These are phyloP conservation scores for Telopea speciosissima DNA, from an alignment of 177 flowering plant genomes.

Conservation along the genomic window DNA sequence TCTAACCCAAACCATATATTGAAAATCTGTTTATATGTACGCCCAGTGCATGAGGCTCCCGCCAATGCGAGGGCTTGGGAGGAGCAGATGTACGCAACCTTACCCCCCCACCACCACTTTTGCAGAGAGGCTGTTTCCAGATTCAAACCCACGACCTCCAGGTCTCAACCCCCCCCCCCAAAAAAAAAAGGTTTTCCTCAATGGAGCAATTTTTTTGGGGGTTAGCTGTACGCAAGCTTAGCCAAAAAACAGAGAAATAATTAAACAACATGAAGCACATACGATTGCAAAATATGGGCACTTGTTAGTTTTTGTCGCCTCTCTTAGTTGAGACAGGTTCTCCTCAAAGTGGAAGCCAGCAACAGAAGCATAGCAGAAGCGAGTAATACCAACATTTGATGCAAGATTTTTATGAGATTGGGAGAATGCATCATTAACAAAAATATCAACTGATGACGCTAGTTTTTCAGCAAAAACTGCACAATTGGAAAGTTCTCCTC, in stretches of 20 bases:
- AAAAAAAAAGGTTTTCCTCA: too few relatives aligned
- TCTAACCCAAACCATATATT: background rate
- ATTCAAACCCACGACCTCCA: too few relatives aligned
- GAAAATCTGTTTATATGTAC: background rate
- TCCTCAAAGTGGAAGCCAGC: conserved; percentile 86
- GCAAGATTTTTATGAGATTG: conserved; percentile 77
- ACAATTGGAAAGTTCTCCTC: conserved; percentile 63
- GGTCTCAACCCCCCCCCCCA: too few relatives aligned
- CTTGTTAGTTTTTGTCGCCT: conserved; percentile 24
- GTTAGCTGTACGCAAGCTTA: background rate
- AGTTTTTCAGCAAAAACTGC: conserved; percentile 45
- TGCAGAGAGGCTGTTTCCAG: too few relatives aligned
- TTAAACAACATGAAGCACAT: conserved; percentile 21
- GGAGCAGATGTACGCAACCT: too few relatives aligned
- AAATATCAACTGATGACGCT: conserved; percentile 66
- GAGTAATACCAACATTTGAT: conserved; percentile 75
- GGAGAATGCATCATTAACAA: conserved; percentile 81
- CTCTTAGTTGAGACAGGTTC: conserved; percentile 41
- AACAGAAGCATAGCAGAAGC: conserved; percentile 51
- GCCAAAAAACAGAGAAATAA: background rate
- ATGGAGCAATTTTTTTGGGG: too few relatives aligned
- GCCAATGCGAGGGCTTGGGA: too few relatives aligned
- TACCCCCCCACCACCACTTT: too few relatives aligned
- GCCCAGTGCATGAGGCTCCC: too few relatives aligned
- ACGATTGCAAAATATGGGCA: conserved; percentile 70